phyloP scores from a whole-genome alignment of 202 grass and related monocot species.

The Miscanthus sacchariflorus region DNA sequence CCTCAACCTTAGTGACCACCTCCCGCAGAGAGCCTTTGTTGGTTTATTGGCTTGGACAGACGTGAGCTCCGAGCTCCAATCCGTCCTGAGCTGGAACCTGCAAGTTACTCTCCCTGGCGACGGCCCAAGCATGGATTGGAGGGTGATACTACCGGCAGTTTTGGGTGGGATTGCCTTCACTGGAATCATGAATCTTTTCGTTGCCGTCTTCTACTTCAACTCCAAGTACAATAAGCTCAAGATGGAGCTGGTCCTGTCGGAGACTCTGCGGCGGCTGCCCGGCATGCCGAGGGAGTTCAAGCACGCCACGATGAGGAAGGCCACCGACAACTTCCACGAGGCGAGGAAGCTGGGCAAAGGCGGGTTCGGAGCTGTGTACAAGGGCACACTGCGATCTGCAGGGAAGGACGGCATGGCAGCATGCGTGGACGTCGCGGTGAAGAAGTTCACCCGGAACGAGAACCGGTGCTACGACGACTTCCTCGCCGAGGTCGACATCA shows the following conservation, averaged over 20 bases:
- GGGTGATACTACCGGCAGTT: background rate
- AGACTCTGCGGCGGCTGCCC: constrained; percentile 13
- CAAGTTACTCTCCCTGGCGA: background rate
- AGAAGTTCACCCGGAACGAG: constrained; percentile 1
- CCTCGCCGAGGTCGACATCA: constrained; percentile 24
- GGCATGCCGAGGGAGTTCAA: constrained; percentile 23
- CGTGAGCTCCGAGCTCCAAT: background rate
- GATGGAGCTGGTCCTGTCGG: constrained; percentile 18
- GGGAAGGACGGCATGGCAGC: background rate
- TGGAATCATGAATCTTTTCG: background rate
- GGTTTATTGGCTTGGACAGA: background rate
- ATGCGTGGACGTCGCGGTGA: background rate
- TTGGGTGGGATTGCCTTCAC: background rate
- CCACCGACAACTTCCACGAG: constrained; percentile 28
- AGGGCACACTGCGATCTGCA: background rate
- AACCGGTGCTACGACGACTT: constrained; percentile 6
- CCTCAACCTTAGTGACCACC: background rate
- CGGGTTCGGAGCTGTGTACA: background rate
- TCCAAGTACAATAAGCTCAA: background rate
- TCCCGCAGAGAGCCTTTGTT: background rate
- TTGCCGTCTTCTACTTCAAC: background rate
- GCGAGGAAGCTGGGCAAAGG: background rate
- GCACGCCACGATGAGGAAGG: background rate
- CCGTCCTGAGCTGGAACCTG: background rate
- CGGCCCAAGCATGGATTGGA: background rate